phyloP scores from a whole-genome alignment of 768 basidiomycete species.

The Grammothele lineata region DNA sequence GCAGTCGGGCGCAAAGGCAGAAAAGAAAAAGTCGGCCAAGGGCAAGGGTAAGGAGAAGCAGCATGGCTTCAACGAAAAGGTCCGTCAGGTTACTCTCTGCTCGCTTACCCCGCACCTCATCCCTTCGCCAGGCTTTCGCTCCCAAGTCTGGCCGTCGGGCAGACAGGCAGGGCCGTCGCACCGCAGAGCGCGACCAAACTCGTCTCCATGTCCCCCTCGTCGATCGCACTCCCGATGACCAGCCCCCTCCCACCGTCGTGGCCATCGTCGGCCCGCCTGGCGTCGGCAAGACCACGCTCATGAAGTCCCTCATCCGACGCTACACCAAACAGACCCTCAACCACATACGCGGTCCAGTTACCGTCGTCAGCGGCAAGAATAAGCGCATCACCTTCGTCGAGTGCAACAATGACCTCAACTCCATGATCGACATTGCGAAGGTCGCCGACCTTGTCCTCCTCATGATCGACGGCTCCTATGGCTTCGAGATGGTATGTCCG shows the following conservation, averaged over 20 bases:
- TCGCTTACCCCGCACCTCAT: conserved; percentile 2
- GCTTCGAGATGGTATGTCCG: conserved; percentile 90
- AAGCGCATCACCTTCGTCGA: conserved; percentile 93
- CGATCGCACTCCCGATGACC: conserved; percentile 87
- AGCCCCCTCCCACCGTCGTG: conserved; percentile 90
- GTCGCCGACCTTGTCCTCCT: conserved; percentile 93
- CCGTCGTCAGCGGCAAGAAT: conserved; percentile 91
- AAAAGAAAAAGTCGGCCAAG: conserved; percentile 62
- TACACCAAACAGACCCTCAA: conserved; percentile 92
- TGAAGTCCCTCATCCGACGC: conserved; percentile 86
- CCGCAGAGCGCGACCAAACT: conserved; percentile 91
- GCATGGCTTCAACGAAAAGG: conserved; percentile 89
- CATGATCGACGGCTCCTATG: conserved; percentile 97
- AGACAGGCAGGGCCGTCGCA: conserved; percentile 83
- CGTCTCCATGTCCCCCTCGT: conserved; percentile 95
- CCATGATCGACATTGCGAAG: conserved; percentile 98
- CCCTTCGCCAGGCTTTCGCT: conserved; percentile 72
- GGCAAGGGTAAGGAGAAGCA: conserved; percentile 65
- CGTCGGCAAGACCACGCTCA: conserved; percentile 92
- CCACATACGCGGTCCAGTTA: conserved; percentile 90
- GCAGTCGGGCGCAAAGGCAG: conserved; percentile 65
- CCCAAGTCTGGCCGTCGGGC: conserved; percentile 87
- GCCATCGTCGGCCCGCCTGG: conserved; percentile 96
- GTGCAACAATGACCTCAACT: conserved; percentile 95
- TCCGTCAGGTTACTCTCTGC: conserved; percentile 25